A percentile compares a stretch with the other conserved stretches of the same genome.
These are phyloP conservation scores for Chalciporus sphaerocephalus DNA, from an alignment of 768 basidiomycete species.

Conservation along the genomic window DNA sequence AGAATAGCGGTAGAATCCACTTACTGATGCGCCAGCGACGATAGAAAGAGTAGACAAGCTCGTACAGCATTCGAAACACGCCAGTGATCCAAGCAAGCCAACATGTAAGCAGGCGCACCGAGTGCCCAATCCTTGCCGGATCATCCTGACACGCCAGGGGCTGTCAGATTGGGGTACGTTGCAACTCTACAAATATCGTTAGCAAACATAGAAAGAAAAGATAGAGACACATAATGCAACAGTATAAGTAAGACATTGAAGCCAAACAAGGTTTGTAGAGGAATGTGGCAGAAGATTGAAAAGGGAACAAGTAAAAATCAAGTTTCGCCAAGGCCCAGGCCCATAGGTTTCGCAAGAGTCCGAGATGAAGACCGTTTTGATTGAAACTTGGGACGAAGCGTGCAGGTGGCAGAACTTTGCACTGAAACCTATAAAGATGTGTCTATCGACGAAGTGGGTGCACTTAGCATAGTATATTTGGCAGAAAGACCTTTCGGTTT, in stretches of 20 bases:
- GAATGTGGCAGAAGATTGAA: constrained; percentile 65
- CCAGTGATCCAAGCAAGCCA: constrained; percentile 72
- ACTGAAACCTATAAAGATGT: too few species aligned
- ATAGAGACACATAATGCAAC: too few species aligned
- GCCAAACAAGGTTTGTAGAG: constrained; percentile 80
- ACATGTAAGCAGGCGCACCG: constrained; percentile 80
- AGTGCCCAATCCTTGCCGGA: constrained; percentile 79
- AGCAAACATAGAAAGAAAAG: too few species aligned
- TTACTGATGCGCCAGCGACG: constrained; percentile 76
- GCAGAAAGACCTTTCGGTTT: too few species aligned
- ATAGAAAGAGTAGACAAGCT: constrained; percentile 68
- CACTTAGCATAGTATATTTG: too few species aligned
- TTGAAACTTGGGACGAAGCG: constrained; percentile 61
- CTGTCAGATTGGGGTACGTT: constrained; percentile 65
- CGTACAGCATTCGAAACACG: constrained; percentile 74
- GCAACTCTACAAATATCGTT: too few species aligned
- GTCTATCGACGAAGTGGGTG: too few species aligned
- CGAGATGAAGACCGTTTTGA: constrained; percentile 62
- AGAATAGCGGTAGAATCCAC: too few species aligned
- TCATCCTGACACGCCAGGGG: constrained; percentile 64
- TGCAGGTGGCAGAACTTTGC: too few species aligned
- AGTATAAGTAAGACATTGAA: constrained; percentile 84
- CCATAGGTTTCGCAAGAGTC: constrained; percentile 61
- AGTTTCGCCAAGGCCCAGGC: constrained; percentile 46
- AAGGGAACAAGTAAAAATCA: constrained; percentile 69